phyloP scores from a whole-genome alignment of 129 eudicot genomes.

The Saposhnikovia divaricata region DNA sequence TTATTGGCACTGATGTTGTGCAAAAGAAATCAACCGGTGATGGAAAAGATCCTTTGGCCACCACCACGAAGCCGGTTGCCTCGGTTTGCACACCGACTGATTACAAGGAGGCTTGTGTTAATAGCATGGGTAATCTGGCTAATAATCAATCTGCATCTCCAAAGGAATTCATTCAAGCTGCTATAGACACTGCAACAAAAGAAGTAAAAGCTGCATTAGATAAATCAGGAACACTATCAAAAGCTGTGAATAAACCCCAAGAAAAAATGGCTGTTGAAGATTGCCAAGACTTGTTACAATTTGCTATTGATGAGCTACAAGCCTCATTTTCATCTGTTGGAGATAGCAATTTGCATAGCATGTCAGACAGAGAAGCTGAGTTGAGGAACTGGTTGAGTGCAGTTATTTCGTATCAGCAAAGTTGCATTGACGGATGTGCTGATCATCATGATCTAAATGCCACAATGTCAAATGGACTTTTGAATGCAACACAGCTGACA shows the following conservation, averaged over 20 bases:
- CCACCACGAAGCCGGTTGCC: slow-evolving; percentile 24
- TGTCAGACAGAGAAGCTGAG: slow-evolving; percentile 21
- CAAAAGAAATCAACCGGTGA: neutral
- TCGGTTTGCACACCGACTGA: slow-evolving; percentile 28
- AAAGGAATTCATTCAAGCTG: slow-evolving; percentile 27
- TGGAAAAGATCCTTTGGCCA: slow-evolving; percentile 4
- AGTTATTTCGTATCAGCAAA: slow-evolving; percentile 28
- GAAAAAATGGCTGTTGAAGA: slow-evolving; percentile 32
- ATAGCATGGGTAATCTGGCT: slow-evolving; percentile 16
- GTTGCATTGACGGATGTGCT: slow-evolving; percentile 30
- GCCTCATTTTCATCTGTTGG: slow-evolving; percentile 26
- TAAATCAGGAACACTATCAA: slow-evolving; percentile 15
- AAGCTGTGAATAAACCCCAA: slow-evolving; percentile 6
- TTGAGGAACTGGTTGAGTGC: slow-evolving; percentile 41
- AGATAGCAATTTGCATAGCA: slow-evolving; percentile 11
- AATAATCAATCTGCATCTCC: slow-evolving; percentile 31
- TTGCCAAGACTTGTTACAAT: slow-evolving; percentile 29
- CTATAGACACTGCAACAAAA: slow-evolving; percentile 18
- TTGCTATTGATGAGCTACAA: slow-evolving; percentile 29
- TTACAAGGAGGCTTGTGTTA: slow-evolving; percentile 27
- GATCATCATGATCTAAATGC: slow-evolving; percentile 15
- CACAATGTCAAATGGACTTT: slow-evolving; percentile 14
- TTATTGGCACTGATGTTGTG: slow-evolving; percentile 20
- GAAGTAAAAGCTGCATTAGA: slow-evolving; percentile 23
- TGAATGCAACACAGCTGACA: slow-evolving; percentile 26